Percentiles rank a stretch among this genome's conserved stretches.
Evolutionary conservation across 371 early-diverging fungal species (phyloP).

Genomic region (Syncephalastrum racemosum): DNA sequence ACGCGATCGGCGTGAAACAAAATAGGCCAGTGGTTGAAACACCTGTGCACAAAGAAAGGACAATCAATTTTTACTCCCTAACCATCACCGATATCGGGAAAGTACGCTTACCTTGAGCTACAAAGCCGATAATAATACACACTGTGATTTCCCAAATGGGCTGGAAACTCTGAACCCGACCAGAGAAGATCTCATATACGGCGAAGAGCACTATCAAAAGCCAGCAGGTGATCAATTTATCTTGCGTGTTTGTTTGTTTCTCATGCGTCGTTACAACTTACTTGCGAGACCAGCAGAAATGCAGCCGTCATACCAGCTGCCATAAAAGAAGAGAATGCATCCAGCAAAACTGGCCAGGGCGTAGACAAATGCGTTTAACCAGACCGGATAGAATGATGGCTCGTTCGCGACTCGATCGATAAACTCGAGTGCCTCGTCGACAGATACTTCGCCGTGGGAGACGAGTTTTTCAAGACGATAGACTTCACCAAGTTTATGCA

Average conservation of each 20-base stretch:
- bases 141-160: constrained; percentile 71
- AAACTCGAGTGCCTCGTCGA: constrained; percentile 55
- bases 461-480: constrained; percentile 55
- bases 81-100: no score
- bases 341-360: constrained; percentile 50
- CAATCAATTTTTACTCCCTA: not conserved
- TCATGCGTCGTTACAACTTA: constrained; percentile 22
- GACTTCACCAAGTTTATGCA: constrained; percentile 64
- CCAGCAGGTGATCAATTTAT: not conserved
- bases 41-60: constrained; percentile 13
- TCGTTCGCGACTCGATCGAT: constrained; percentile 42
- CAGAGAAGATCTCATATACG: constrained; percentile 40
- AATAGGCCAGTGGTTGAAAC: constrained; percentile 27
- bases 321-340: constrained; percentile 47
- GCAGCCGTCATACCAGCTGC: constrained; percentile 40
- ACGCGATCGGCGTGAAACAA: constrained; percentile 53
- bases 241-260: no score
- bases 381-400: constrained; percentile 47
- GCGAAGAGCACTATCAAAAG: constrained; percentile 38
- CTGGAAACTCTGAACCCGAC: constrained; percentile 38
- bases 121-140: constrained; percentile 67
- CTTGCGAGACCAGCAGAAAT: constrained; percentile 44
- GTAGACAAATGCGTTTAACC: constrained; percentile 54
- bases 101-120: constrained; percentile 46
- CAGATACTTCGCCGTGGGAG: constrained; percentile 50